Base-by-base conservation (phyloP, 176 grass and related monocot species). In the Dendrocalamus sinicus region DNA sequence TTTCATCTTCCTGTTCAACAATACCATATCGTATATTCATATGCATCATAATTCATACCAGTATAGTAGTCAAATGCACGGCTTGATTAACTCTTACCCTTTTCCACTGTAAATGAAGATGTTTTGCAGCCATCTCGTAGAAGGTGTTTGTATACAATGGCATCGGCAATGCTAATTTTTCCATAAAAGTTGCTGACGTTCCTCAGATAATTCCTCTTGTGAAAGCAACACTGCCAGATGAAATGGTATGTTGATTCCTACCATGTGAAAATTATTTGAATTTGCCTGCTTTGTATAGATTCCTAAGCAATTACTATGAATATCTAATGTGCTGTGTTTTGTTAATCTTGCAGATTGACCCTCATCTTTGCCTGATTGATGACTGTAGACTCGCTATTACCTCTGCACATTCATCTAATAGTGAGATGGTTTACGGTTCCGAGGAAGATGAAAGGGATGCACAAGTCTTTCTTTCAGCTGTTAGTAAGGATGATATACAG, bases 121-220 rank as follows among this genome's bases (percentile, higher is more conserved):
- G 70, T 55, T 58, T 95, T 91, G 88, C 90, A 94, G 79, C 88
- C 96, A 73, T 99, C 94, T 85, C 90, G 82, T 79, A 92, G 83
- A 76, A 92, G 94, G 76, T 99, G 86, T 89, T 75, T 99, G 79
- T 92, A 92, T 84, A 99, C 90, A 37, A 84, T 94, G 91, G 88
- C 94, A 85, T 94, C 88, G 44, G 79, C 90, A 24, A 96, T 99
- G 94, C 94, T 99, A 67, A 83, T 99, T 88, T 96, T 90, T 99
- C 92, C 65, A 89, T 90, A 72, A 96, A 84, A 81, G 85, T 79
- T 68, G 77, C 65, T 77, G 84, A 91, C 79, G 32, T 99, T 86
- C 72, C 87, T 54, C 77, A 91, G 67, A 80, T 96, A 54, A 72
- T 91, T 86, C 67, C 85, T 79, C 85, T 84, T 40, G 58, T 94